Evolutionary conservation across 805 yeast species (phyloP).

Genomic region (Saccharomycopsis sp.): DNA sequence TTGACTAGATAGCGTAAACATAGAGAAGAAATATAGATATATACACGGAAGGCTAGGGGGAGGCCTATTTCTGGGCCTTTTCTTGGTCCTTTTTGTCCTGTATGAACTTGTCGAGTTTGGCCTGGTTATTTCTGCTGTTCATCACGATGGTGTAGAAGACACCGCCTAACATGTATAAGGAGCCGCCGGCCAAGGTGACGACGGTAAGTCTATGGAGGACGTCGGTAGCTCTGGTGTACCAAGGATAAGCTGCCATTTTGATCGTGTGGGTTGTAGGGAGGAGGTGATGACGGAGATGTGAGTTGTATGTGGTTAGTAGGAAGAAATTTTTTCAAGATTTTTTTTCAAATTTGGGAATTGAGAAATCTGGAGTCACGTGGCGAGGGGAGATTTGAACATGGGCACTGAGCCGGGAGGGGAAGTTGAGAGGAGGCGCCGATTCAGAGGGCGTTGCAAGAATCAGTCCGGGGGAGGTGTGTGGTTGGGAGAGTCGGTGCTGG

Average conservation of each 20-base stretch:
- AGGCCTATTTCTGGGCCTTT: background rate
- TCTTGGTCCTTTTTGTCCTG: slow-evolving; percentile 18
- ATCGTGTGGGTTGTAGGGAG: background rate
- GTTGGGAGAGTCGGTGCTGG: too few species aligned
- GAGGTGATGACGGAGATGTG: background rate
- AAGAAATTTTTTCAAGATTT: slow-evolving; percentile 3
- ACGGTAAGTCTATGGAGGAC: slow-evolving; percentile 69
- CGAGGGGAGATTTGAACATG: background rate
- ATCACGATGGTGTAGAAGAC: slow-evolving; percentile 16
- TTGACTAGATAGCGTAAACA: background rate
- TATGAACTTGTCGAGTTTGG: slow-evolving; percentile 28
- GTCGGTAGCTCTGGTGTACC: slow-evolving; percentile 72
- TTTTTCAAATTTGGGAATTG: background rate
- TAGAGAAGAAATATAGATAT: background rate
- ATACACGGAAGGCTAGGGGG: background rate
- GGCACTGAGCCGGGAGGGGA: too few species aligned
- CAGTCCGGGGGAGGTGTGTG: too few species aligned
- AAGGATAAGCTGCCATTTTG: slow-evolving; percentile 51
- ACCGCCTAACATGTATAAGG: slow-evolving; percentile 24
- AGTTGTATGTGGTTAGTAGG: background rate
- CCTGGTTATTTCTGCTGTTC: slow-evolving; percentile 21
- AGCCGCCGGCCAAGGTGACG: slow-evolving; percentile 54
- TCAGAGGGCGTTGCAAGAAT: too few species aligned
- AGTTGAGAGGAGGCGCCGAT: too few species aligned
- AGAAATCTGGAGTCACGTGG: background rate